phyloP scores from a whole-genome alignment of 2,329 filamentous ascomycete species.

The Calcarisporium arbuscula region DNA sequence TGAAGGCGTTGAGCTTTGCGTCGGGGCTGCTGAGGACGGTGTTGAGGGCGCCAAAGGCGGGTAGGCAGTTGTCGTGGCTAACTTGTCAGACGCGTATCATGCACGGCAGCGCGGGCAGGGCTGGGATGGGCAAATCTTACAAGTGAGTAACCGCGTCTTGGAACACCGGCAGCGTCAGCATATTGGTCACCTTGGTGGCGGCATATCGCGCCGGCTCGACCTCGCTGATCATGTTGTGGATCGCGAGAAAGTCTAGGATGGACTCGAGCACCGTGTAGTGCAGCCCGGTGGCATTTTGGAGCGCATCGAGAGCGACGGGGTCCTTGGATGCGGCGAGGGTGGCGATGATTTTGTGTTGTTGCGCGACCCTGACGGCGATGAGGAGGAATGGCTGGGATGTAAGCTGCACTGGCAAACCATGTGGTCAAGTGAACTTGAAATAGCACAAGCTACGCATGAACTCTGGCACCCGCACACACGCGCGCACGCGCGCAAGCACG shows the following conservation, averaged over 20 bases:
- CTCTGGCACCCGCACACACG: background rate
- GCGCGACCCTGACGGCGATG: constrained; percentile 10
- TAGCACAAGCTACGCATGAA: background rate
- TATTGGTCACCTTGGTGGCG: constrained; percentile 8
- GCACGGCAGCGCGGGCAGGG: background rate
- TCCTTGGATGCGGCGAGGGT: constrained; percentile 4
- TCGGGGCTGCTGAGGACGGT: constrained; percentile 6
- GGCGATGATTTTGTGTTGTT: constrained; percentile 11
- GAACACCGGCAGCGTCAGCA: constrained; percentile 10
- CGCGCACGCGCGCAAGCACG: background rate
- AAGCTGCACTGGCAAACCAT: background rate
- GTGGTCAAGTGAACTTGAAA: constrained; percentile 1
- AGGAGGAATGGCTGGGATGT: constrained; percentile 7
- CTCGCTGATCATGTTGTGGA: constrained; percentile 10
- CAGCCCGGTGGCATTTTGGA: constrained; percentile 6
- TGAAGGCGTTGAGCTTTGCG: constrained; percentile 12
- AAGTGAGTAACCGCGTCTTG: constrained; percentile 12
- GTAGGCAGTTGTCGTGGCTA: constrained; percentile 13
- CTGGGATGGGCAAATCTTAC: constrained; percentile 3
- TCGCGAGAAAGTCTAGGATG: constrained; percentile 11
- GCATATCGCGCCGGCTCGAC: constrained; percentile 5
- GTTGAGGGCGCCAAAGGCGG: constrained; percentile 11
- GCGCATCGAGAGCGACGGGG: constrained; percentile 7
- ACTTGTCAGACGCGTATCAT: background rate
- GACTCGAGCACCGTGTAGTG: constrained; percentile 8